Evolutionary conservation across 306 rosid species (phyloP).

Genomic region (Boehmeria nivea): DNA sequence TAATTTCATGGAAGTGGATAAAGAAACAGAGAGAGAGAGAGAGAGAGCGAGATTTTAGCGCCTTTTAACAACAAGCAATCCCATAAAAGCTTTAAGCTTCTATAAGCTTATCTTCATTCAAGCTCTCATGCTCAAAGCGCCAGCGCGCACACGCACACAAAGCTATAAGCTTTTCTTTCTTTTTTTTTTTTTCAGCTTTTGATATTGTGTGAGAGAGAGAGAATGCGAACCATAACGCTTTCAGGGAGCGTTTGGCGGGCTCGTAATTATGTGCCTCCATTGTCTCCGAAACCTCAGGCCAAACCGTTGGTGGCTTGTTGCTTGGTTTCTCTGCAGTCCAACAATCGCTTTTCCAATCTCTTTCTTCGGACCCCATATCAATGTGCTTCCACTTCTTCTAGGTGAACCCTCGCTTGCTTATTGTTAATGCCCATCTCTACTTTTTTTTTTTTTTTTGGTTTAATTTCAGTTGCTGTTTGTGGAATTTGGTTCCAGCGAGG

Average conservation of each 20-base stretch:
- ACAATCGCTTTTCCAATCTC: slow-evolving; percentile 31
- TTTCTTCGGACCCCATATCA: slow-evolving; percentile 28
- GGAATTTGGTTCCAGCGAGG: not conserved
- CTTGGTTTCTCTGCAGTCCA: slow-evolving; percentile 29
- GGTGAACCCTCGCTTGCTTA: slow-evolving; percentile 20
- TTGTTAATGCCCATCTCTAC: not conserved
- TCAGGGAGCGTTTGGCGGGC: slow-evolving; percentile 28
- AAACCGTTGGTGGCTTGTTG: slow-evolving; percentile 29
- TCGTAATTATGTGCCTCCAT: slow-evolving; percentile 30
- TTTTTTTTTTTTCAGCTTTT: too few species aligned
- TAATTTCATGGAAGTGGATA: slow-evolving; percentile 11
- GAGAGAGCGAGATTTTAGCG: too few species aligned
- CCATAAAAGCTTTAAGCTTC: too few species aligned
- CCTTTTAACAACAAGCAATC: too few species aligned
- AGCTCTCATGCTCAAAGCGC: not conserved
- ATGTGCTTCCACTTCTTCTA: slow-evolving; percentile 16
- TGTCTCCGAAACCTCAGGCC: slow-evolving; percentile 27
- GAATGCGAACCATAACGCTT: slow-evolving; percentile 56
- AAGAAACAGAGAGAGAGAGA: not conserved
- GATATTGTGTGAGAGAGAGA: slow-evolving; percentile 1
- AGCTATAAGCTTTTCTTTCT: too few species aligned
- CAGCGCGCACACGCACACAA: not conserved
- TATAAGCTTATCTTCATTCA: slow-evolving; percentile 22
- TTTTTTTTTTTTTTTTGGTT: too few species aligned
- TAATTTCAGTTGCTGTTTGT: not conserved